phyloP scores from a whole-genome alignment of 306 rosid genomes.

The Casuarina equisetifolia region DNA sequence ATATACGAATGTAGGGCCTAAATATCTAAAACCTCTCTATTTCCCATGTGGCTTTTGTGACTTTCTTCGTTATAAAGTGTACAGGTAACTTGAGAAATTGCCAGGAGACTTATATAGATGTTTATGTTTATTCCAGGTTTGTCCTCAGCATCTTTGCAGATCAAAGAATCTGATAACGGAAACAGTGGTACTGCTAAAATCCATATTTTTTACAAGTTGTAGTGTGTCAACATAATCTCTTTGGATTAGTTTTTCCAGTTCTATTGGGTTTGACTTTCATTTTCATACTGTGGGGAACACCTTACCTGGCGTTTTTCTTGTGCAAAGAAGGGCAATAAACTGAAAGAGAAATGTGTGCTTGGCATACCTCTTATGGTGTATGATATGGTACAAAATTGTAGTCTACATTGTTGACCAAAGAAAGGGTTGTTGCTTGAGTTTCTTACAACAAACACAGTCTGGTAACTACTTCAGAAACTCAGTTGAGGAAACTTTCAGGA shows the following conservation, averaged over 20 bases:
- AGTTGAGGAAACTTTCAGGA: not conserved
- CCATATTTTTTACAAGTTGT: not conserved
- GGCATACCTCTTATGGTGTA: not conserved
- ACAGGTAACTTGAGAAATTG: not conserved
- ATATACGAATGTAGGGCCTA: not conserved
- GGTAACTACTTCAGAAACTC: not conserved
- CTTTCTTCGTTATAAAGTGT: conserved; percentile 5
- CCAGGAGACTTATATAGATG: not conserved
- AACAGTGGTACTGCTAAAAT: conserved; percentile 28
- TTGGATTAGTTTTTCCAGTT: not conserved
- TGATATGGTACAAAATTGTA: not conserved
- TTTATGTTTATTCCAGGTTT: conserved; percentile 52
- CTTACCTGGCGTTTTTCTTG: not conserved
- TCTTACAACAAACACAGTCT: not conserved
- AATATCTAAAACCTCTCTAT: not conserved
- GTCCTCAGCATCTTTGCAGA: conserved; percentile 87
- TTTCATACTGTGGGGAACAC: conserved; percentile 16
- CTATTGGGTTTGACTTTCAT: not conserved
- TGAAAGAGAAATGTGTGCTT: not conserved
- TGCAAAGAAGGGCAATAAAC: not conserved
- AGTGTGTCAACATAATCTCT: not conserved
- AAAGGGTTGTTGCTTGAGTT: not conserved
- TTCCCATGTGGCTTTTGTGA: not conserved
- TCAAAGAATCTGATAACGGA: conserved; percentile 65
- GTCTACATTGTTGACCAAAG: not conserved